Evolutionary conservation across 1,139 yeast species (phyloP).

Genomic region (Candida albicans): DNA sequence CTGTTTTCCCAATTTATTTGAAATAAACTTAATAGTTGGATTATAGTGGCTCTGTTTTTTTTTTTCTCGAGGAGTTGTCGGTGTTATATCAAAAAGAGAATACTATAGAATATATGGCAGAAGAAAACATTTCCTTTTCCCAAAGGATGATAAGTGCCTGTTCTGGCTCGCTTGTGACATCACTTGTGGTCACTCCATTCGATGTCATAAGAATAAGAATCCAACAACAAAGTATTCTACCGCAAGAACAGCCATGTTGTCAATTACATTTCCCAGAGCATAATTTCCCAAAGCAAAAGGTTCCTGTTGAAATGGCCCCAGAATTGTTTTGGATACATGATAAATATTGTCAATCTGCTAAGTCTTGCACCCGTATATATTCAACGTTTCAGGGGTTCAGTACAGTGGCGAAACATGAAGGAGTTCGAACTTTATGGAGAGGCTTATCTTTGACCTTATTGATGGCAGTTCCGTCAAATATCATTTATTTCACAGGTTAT

Average conservation of each 20-base stretch:
- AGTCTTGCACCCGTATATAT: conserved; percentile 36
- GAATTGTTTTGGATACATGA: conserved; percentile 46
- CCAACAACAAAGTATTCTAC: conserved; percentile 79
- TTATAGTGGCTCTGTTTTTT: not conserved
- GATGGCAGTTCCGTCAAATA: conserved; percentile 92
- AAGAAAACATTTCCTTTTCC: conserved; percentile 40
- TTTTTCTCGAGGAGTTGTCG: not conserved
- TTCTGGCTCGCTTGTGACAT: conserved; percentile 85
- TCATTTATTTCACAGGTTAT: conserved; percentile 92
- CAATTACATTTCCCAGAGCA: conserved; percentile 15
- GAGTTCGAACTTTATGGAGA: conserved; percentile 78
- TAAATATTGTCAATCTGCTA: conserved; percentile 34
- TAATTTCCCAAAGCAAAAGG: conserved; percentile 7
- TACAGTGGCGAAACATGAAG: conserved; percentile 70
- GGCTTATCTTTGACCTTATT: conserved; percentile 80
- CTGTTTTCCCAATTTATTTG: too few species aligned
- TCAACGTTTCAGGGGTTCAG: conserved; percentile 75
- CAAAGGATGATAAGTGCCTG: conserved; percentile 90
- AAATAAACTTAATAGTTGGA: not conserved
- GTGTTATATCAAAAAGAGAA: not conserved
- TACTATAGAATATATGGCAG: conserved; percentile 8
- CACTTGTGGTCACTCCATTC: conserved; percentile 85
- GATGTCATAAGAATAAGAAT: conserved; percentile 89
- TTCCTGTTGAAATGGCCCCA: conserved; percentile 12
- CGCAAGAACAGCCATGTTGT: conserved; percentile 36